Percentiles rank a stretch among this genome's conserved stretches.
Conservation (phyloP, 140 eudicot genomes). For the Cichorium intybus region DNA sequence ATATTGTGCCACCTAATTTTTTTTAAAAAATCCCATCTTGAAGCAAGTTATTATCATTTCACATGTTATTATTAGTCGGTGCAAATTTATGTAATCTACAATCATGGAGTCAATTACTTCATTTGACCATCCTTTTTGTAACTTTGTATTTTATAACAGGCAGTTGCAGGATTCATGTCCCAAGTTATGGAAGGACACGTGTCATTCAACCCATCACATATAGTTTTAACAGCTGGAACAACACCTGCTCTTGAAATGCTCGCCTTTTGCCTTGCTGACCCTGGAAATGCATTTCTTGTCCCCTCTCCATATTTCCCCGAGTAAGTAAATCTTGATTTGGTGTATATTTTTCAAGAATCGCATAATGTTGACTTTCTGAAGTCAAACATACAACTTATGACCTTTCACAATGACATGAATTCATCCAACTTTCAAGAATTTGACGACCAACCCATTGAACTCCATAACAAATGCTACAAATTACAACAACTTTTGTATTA, state of each 20-base stretch:
- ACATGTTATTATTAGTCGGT: slow-evolving; percentile 16
- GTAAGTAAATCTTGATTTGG: slow-evolving; percentile 37
- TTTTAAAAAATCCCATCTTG: slow-evolving; percentile 1
- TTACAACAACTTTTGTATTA: neutral
- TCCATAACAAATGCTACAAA: slow-evolving; percentile 7
- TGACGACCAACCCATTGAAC: slow-evolving; percentile 18
- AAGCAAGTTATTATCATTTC: slow-evolving; percentile 20
- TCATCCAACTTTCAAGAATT: slow-evolving; percentile 35
- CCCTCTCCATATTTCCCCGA: slow-evolving; percentile 87
- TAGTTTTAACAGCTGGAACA: slow-evolving; percentile 64
- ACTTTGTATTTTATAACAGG: slow-evolving; percentile 40
- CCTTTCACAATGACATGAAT: slow-evolving; percentile 33
- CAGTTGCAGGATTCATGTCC: slow-evolving; percentile 75
- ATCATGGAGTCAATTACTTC: slow-evolving; percentile 8
- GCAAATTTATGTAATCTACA: slow-evolving; percentile 16
- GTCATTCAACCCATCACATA: slow-evolving; percentile 53
- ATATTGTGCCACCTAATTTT: slow-evolving; percentile 18
- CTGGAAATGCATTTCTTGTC: slow-evolving; percentile 85
- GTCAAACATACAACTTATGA: slow-evolving; percentile 41
- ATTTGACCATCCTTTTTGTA: slow-evolving; percentile 7
- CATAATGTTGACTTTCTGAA: slow-evolving; percentile 41
- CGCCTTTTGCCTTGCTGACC: slow-evolving; percentile 77
- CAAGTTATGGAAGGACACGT: slow-evolving; percentile 44
- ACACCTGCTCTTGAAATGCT: slow-evolving; percentile 79
- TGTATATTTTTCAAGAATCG: neutral